phyloP scores from a whole-genome alignment of 2,329 filamentous ascomycete genomes.

The Fusarium sp. region DNA sequence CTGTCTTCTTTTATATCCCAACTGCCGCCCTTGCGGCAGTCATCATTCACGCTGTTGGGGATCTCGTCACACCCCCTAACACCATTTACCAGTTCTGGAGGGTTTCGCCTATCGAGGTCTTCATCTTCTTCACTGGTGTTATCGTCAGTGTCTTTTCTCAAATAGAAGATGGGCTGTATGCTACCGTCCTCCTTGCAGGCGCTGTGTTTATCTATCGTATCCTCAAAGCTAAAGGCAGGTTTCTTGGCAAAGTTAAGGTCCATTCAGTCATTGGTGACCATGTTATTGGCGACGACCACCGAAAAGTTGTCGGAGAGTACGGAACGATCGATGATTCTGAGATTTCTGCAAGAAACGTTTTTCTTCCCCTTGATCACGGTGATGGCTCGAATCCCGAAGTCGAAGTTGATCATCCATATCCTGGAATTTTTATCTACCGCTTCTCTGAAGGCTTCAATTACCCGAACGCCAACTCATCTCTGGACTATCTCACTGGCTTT shows the following conservation, averaged over 20 bases:
- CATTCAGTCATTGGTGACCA: constrained; percentile 86
- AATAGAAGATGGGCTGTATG: constrained; percentile 95
- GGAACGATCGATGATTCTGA: constrained; percentile 65
- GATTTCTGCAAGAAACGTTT: constrained; percentile 77
- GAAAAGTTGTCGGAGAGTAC: constrained; percentile 63
- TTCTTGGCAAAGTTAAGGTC: constrained; percentile 76
- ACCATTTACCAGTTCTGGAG: constrained; percentile 96
- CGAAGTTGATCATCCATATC: constrained; percentile 83
- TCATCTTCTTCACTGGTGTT: constrained; percentile 95
- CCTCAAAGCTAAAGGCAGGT: constrained; percentile 83
- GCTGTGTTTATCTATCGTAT: constrained; percentile 86
- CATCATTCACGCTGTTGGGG: constrained; percentile 95
- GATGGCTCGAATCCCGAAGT: constrained; percentile 92
- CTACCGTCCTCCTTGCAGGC: constrained; percentile 81
- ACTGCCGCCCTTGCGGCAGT: constrained; percentile 84
- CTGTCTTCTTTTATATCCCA: constrained; percentile 95
- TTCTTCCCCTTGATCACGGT: constrained; percentile 86
- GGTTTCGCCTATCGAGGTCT: constrained; percentile 87
- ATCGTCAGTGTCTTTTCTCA: constrained; percentile 87
- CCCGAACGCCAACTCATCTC: constrained; percentile 89
- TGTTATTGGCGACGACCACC: constrained; percentile 71
- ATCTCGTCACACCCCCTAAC: constrained; percentile 91
- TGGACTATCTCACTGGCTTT: constrained; percentile 79
- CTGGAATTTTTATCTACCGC: constrained; percentile 94
- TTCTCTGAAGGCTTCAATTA: constrained; percentile 98